Conservation (phyloP, 2,329 filamentous ascomycete species). For the Bimuria novae-zelandiae region DNA sequence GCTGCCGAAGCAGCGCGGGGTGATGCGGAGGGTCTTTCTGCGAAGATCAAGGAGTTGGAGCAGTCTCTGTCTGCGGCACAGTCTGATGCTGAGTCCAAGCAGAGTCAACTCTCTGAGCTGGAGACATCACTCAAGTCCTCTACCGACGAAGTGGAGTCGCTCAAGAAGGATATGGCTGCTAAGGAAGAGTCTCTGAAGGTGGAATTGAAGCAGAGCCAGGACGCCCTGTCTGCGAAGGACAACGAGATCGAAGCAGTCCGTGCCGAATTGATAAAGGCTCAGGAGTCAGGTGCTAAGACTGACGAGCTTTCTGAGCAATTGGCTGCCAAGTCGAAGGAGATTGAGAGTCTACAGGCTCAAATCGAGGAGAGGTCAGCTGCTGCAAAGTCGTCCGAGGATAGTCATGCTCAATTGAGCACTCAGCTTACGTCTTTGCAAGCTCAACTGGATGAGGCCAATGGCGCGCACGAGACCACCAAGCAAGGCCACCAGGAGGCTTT, state of each 20-base stretch:
- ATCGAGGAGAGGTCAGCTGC: conserved; percentile 3
- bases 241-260: conserved; percentile 14
- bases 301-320: conserved; percentile 10
- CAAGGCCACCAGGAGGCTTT: conserved; percentile 8
- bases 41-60: conserved; percentile 35
- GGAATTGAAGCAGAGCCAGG: background rate
- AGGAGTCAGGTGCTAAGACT: conserved; percentile 10
- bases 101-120: conserved; percentile 1
- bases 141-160: conserved; percentile 11
- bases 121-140: background rate
- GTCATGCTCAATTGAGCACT: conserved; percentile 13
- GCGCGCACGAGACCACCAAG: conserved; percentile 22
- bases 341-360: conserved; percentile 8
- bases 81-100: conserved; percentile 14
- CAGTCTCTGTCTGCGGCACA: conserved; percentile 18
- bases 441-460: conserved; percentile 9
- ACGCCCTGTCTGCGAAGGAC: conserved; percentile 3
- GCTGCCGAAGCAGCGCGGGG: conserved; percentile 52
- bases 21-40: conserved; percentile 48
- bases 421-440: conserved; percentile 10
- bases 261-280: conserved; percentile 8
- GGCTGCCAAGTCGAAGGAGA: conserved; percentile 28
- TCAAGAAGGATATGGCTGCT: conserved; percentile 13
- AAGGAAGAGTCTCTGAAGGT: conserved; percentile 11
- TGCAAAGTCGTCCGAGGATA: conserved; percentile 11